Evolutionary conservation across 1,284 basidiomycete species (phyloP).

Genomic region (Irpex rosettiformis): DNA sequence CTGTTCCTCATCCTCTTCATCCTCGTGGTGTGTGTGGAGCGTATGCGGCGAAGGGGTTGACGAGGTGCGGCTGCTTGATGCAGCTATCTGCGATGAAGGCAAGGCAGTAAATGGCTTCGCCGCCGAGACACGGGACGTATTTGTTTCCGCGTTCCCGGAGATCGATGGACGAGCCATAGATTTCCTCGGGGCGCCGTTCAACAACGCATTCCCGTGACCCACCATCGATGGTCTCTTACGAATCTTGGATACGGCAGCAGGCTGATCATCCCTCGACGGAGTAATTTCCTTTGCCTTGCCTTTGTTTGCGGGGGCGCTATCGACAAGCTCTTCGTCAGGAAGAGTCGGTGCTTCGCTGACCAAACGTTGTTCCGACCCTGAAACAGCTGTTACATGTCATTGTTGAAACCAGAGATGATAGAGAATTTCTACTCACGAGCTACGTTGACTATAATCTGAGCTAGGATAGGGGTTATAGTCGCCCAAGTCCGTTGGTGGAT

Average conservation of each 20-base stretch:
- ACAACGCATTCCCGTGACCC: background rate
- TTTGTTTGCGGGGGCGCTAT: background rate
- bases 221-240: background rate
- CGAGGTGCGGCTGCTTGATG: background rate
- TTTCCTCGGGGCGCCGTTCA: background rate
- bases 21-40: background rate
- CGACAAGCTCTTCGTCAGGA: background rate
- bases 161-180: background rate
- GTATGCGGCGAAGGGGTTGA: background rate
- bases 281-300: background rate
- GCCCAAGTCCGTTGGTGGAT: slow-evolving; percentile 2
- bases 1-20: background rate
- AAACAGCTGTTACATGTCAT: background rate
- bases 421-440: background rate
- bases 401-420: background rate
- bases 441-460: background rate
- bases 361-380: background rate
- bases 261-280: background rate
- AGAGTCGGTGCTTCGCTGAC: background rate
- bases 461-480: background rate
- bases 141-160: background rate
- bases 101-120: background rate
- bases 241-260: background rate
- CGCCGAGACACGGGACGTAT: background rate
- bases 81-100: background rate